phyloP scores from a whole-genome alignment of 495 filamentous ascomycete genomes.

The Paragyromitra xinjiangensis region DNA sequence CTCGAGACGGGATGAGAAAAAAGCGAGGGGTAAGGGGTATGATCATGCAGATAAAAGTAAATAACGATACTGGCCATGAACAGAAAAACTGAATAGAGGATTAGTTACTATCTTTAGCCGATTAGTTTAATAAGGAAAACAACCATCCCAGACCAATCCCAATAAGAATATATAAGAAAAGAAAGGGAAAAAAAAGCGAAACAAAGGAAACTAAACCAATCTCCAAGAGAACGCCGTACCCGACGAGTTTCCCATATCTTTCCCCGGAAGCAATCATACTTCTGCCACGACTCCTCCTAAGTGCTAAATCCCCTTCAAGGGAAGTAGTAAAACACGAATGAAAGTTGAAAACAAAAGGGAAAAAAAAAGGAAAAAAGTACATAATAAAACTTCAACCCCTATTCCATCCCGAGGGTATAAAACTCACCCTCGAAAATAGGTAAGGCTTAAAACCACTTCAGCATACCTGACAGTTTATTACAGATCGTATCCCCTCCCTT shows the following conservation, averaged over 20 bases:
- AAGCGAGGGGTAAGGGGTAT: slow-evolving; percentile 18
- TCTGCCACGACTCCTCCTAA: slow-evolving; percentile 28
- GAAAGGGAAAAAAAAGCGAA: slow-evolving; percentile 15
- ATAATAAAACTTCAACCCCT: slow-evolving; percentile 19
- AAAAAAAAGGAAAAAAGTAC: not conserved
- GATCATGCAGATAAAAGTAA: not conserved
- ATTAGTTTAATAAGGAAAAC: slow-evolving; percentile 45
- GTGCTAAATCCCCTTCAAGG: slow-evolving; percentile 28
- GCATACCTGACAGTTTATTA: not conserved
- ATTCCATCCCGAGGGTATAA: slow-evolving; percentile 15
- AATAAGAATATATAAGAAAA: slow-evolving; percentile 51
- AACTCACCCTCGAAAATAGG: slow-evolving; percentile 2
- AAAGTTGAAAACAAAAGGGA: slow-evolving; percentile 15
- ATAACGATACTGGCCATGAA: not conserved
- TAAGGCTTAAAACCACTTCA: slow-evolving; percentile 28
- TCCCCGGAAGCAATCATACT: slow-evolving; percentile 42
- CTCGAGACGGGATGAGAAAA: slow-evolving; percentile 2
- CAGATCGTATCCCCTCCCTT: not conserved
- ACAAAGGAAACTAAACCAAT: slow-evolving; percentile 34
- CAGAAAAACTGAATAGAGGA: slow-evolving; percentile 21
- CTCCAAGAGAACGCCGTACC: slow-evolving; percentile 50
- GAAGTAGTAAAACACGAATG: slow-evolving; percentile 31
- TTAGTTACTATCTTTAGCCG: slow-evolving; percentile 41
- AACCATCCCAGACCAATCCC: slow-evolving; percentile 48
- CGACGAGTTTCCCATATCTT: slow-evolving; percentile 43